A percentile compares a stretch with the other conserved stretches of the same genome.
Evolutionary conservation across 352 stramenopile genomes (phyloP).

Genomic region (Phytophthora palmivora): DNA sequence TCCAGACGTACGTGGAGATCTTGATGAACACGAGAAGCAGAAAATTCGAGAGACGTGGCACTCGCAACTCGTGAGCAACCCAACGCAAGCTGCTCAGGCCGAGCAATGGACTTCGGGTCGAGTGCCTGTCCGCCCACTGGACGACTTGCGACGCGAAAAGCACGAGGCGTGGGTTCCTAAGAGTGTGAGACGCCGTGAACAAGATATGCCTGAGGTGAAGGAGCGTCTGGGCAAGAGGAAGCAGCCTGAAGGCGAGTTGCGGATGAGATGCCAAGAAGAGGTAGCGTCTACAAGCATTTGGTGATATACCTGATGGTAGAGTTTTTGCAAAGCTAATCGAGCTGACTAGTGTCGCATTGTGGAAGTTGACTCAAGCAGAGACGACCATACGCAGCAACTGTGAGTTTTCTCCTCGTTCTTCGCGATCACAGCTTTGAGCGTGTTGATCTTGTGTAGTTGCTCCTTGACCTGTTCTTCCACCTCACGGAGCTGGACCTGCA

Average conservation of each 20-base stretch:
- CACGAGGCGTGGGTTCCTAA: conserved; percentile 75
- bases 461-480: conserved; percentile 93
- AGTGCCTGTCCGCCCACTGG: conserved; percentile 50
- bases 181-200: conserved; percentile 61
- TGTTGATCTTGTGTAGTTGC: conserved; percentile 92
- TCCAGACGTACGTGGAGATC: conserved; percentile 63
- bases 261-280: background rate
- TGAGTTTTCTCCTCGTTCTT: conserved; percentile 94
- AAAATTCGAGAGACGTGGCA: conserved; percentile 66
- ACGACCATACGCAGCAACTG: conserved; percentile 91
- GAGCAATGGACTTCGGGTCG: conserved; percentile 54
- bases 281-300: background rate
- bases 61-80: conserved; percentile 70
- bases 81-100: conserved; percentile 62
- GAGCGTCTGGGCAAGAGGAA: conserved; percentile 55
- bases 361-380: conserved; percentile 48
- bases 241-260: conserved; percentile 16
- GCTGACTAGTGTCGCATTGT: background rate
- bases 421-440: conserved; percentile 91
- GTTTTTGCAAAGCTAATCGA: conserved; percentile 18
- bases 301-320: conserved; percentile 34
- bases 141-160: conserved; percentile 69
- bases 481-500: conserved; percentile 85
- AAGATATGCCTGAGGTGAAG: conserved; percentile 68
- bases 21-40: conserved; percentile 53